phyloP scores from a whole-genome alignment of 2,329 filamentous ascomycete species.

The Hypoxylon sp. region DNA sequence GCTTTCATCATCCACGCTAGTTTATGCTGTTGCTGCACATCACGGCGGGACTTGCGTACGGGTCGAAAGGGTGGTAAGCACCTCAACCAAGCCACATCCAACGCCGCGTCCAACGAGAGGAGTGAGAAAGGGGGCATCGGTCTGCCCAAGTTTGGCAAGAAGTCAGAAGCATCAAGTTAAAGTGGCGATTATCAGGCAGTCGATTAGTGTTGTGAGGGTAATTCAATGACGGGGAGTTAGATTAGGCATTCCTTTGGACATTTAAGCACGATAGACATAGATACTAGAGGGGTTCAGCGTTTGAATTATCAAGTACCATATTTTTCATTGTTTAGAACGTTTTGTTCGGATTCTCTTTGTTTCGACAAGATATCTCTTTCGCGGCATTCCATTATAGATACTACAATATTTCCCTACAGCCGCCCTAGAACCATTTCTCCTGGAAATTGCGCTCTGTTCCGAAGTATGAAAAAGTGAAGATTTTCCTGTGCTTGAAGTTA shows the following conservation, averaged over 20 bases:
- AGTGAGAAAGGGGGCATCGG: conserved; percentile 19
- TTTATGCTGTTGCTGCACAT: conserved; percentile 81
- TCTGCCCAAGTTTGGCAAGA: conserved; percentile 25
- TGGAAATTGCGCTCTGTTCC: no score
- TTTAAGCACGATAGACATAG: not conserved
- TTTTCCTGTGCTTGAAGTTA: no score
- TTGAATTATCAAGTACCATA: not conserved
- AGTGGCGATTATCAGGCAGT: conserved; percentile 10
- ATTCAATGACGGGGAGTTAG: not conserved
- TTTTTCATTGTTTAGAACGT: not conserved
- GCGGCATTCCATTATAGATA: not conserved
- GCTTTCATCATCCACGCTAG: conserved; percentile 80
- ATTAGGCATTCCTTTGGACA: not conserved
- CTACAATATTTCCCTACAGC: not conserved
- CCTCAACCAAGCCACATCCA: conserved; percentile 22
- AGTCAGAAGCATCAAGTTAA: conserved; percentile 31
- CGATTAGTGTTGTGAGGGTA: not conserved
- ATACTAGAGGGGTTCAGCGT: not conserved
- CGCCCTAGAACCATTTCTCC: not conserved
- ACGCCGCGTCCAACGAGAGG: no score
- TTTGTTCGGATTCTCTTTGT: not conserved
- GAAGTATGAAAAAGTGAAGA: no score
- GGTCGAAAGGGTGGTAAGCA: conserved; percentile 50
- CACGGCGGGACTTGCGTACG: conserved; percentile 62
- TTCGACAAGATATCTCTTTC: not conserved